Evolutionary conservation across 2,329 filamentous ascomycete species (phyloP), one percentile per base, ranked within the genome.

Genomic region (Zymoseptoria pseudotritici): DNA sequence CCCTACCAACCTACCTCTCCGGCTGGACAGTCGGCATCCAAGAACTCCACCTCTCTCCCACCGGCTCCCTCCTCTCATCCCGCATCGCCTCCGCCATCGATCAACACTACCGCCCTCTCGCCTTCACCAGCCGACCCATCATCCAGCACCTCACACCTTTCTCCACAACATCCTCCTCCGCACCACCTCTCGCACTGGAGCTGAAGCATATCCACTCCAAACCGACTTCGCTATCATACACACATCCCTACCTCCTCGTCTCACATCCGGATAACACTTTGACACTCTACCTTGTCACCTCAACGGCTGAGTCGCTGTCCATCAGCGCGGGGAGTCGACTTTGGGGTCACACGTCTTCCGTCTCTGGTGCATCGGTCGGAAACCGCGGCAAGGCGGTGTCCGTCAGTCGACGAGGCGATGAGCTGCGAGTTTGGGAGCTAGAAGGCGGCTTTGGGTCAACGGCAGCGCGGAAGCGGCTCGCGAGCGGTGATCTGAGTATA

Each of bases 11-110:
- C 2, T 84, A 86, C 66, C 80, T 87, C 2, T 86, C 85, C 51
- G 91, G 91, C 26, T 97, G 92, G 90, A 91, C 89, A 7, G 83
- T 96, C 17, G 92, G 91, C 2, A 84, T 97, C n/a, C 93, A 97
- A 73, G 93, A 97, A 73, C 78, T 97, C 51, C 86, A 88, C 60
- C 81, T 96, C n/a, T 64, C 65, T 8, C 75, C 74, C 36, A 71
- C 75, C 53, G 82, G 82, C 6, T 75, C 74, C 13, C 71, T 83
- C 0, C 67, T 79, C 1, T 74, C 76, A 42, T 83, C 81, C 2
- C 77, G 80, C 6, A 66, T 82, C 3, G 75, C 81, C 17, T 79
- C 79, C 2, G 79, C 80, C n/a, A 73, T 80, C 19, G 76, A 79
- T 20, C 74, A 78, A 56, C 76, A 77, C 26, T 80, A 78, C 53